These are phyloP conservation scores for Phytophthora sojae DNA, from an alignment of 352 stramenopile genomes.

Conservation along the genomic window DNA sequence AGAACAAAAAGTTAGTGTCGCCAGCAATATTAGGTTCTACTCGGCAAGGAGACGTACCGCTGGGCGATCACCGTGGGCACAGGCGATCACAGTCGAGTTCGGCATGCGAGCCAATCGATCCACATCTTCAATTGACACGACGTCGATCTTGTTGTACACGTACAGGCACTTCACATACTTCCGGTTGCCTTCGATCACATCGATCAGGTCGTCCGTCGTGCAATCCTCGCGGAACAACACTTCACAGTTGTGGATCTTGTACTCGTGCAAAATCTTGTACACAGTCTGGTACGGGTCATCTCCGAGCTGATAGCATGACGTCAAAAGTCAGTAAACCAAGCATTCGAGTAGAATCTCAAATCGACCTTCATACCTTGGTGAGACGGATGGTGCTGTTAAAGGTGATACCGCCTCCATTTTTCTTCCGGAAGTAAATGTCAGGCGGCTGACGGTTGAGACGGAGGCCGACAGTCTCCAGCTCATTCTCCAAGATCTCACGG, in stretches of 20 bases:
- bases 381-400: conserved; percentile 97
- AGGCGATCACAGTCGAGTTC: conserved; percentile 97
- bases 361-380: conserved; percentile 84
- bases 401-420: conserved; percentile 95
- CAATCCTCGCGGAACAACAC: conserved; percentile 98
- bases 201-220: conserved; percentile 98
- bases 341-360: not conserved
- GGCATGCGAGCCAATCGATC: conserved; percentile 96
- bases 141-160: conserved; percentile 99
- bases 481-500: conserved; percentile 97
- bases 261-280: conserved; percentile 95
- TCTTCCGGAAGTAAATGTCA: conserved; percentile 97
- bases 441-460: conserved; percentile 97
- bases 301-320: conserved; percentile 54
- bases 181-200: conserved; percentile 98
- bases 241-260: conserved; percentile 98
- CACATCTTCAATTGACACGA: conserved; percentile 99
- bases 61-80: conserved; percentile 78
- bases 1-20: conserved; percentile 12
- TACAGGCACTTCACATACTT: conserved; percentile 99
- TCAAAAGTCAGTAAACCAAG: not conserved
- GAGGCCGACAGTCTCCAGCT: conserved; percentile 98
- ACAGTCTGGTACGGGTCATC: conserved; percentile 90
- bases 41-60: conserved; percentile 50
- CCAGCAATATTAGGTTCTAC: not conserved